phyloP scores from a whole-genome alignment of 345 rosid species.

The Hibiscus mutabilis region DNA sequence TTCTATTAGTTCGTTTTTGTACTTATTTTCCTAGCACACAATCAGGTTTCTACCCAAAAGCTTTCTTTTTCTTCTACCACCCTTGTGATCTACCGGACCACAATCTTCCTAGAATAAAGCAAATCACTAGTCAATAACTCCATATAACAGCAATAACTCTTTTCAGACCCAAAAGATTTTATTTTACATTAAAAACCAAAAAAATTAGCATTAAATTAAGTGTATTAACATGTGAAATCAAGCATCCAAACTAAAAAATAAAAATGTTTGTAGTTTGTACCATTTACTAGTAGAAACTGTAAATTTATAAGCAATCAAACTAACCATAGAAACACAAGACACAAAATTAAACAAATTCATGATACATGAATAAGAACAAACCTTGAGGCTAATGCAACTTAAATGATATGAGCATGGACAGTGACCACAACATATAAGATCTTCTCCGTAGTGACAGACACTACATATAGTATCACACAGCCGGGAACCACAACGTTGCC shows the following conservation, averaged over 20 bases:
- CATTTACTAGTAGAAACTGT: background rate
- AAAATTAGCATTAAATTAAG: background rate
- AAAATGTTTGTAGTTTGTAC: background rate
- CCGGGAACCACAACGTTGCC: background rate
- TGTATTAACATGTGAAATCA: background rate
- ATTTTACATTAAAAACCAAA: background rate
- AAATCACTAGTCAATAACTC: background rate
- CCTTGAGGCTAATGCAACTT: slow-evolving; percentile 29
- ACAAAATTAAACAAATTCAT: background rate
- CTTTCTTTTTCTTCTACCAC: background rate
- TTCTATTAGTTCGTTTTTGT: background rate
- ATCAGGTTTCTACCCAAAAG: background rate
- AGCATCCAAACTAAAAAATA: background rate
- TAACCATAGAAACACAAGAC: background rate
- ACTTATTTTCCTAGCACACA: background rate
- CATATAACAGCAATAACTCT: background rate
- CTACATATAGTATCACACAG: slow-evolving; percentile 30
- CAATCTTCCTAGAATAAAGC: background rate
- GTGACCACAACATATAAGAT: slow-evolving; percentile 18
- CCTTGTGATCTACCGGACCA: background rate
- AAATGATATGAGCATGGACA: slow-evolving; percentile 36
- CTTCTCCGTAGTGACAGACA: slow-evolving; percentile 32
- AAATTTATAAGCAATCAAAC: background rate
- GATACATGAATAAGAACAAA: slow-evolving; percentile 12
- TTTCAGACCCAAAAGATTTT: background rate